Conservation (phyloP, 129 eudicot species). For the Smallanthus sonchifolius region DNA sequence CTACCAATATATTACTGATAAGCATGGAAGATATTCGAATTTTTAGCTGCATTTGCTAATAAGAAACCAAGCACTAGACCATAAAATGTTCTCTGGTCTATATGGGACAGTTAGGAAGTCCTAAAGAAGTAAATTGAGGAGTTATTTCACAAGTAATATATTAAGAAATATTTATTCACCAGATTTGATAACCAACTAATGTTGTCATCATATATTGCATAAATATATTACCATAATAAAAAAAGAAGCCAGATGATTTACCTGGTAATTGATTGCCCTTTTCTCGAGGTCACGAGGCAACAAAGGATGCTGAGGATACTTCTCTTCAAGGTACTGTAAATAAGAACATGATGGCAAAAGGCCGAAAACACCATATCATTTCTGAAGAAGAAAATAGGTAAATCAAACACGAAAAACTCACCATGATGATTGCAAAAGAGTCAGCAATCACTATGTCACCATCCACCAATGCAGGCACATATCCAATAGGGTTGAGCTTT, state of each 20-base stretch:
- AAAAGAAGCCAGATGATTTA: slow-evolving; percentile 13
- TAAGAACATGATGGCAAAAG: slow-evolving; percentile 1
- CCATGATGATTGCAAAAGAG: slow-evolving; percentile 83
- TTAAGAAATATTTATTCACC: background rate
- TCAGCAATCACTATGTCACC: slow-evolving; percentile 66
- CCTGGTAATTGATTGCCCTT: slow-evolving; percentile 87
- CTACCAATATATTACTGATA: background rate
- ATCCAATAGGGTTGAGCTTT: slow-evolving; percentile 77
- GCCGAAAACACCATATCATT: background rate
- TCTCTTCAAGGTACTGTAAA: slow-evolving; percentile 82
- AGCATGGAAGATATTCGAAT: background rate
- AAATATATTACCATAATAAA: background rate
- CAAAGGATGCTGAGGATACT: slow-evolving; percentile 80
- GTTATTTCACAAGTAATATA: background rate
- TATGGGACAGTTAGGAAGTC: background rate
- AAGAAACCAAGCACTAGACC: background rate
- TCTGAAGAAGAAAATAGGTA: background rate
- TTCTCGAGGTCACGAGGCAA: slow-evolving; percentile 66
- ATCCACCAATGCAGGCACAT: slow-evolving; percentile 76
- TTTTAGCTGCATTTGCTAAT: background rate
- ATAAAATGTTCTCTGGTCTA: background rate
- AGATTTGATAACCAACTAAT: background rate
- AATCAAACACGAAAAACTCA: slow-evolving; percentile 21
- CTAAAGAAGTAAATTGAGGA: background rate
- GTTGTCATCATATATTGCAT: background rate